phyloP scores from a whole-genome alignment of 2,329 filamentous ascomycete genomes.

The Botrytis deweyae region DNA sequence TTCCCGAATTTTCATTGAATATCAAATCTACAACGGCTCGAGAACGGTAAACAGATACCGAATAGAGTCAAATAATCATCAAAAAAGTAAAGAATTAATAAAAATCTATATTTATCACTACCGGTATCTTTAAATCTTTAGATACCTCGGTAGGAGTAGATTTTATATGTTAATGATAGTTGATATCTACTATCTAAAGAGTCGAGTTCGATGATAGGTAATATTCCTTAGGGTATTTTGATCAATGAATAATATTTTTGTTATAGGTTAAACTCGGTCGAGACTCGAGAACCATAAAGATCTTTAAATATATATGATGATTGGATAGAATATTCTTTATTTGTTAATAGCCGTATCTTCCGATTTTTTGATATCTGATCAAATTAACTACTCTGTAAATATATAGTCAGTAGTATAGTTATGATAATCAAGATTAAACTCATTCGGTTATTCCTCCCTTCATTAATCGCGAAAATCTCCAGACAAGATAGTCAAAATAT shows the following conservation, averaged over 20 bases:
- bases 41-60: neutral
- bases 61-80: neutral
- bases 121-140: too few species aligned
- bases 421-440: neutral
- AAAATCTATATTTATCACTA: neutral
- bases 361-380: neutral
- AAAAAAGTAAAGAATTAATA: neutral
- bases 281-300: neutral
- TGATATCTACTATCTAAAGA: neutral
- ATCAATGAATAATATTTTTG: neutral
- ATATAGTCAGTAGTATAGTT: neutral
- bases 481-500: neutral
- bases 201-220: neutral
- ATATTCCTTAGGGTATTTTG: neutral
- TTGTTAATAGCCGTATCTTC: neutral
- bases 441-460: constrained; percentile 2
- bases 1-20: neutral
- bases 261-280: neutral
- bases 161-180: neutral
- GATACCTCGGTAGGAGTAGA: neutral
- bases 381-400: neutral
- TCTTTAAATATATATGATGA: neutral
- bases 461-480: neutral
- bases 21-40: neutral
- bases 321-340: neutral